phyloP scores from a whole-genome alignment of 441 rosid genomes.

The Erodium texanum region DNA sequence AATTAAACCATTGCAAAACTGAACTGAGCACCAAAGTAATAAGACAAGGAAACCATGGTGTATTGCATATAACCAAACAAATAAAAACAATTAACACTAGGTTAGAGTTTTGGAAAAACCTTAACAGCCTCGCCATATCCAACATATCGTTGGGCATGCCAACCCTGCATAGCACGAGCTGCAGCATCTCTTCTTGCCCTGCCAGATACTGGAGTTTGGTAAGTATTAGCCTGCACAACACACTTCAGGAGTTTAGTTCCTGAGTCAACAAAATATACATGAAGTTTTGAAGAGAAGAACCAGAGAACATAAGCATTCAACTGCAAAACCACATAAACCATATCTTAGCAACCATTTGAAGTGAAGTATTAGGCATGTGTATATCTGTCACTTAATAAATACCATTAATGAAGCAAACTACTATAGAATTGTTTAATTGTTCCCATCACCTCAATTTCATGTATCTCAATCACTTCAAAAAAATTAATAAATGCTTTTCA shows the following conservation, averaged over 20 bases:
- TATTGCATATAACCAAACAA: background rate
- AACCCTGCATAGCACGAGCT: slow-evolving; percentile 89
- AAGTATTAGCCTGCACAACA: slow-evolving; percentile 36
- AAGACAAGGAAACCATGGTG: background rate
- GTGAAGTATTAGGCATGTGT: background rate
- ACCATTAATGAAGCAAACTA: background rate
- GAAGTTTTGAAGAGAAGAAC: background rate
- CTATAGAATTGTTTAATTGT: background rate
- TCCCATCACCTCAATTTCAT: background rate
- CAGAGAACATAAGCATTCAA: background rate
- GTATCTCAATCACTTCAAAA: background rate
- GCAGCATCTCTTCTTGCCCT: slow-evolving; percentile 78
- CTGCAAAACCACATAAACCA: background rate
- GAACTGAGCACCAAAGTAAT: background rate
- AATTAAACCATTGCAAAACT: background rate
- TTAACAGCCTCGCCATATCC: slow-evolving; percentile 58
- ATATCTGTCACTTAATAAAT: background rate
- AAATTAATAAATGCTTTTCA: background rate
- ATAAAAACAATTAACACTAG: slow-evolving; percentile 6
- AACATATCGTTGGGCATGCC: slow-evolving; percentile 69
- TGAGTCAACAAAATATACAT: background rate
- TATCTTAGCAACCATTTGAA: background rate
- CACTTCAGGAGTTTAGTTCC: background rate
- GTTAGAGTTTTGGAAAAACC: slow-evolving; percentile 8
- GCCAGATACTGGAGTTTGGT: slow-evolving; percentile 56